A percentile compares a stretch with the other conserved stretches of the same genome.
Conservation (phyloP, 192 early-diverging fungal species). For the Backusella tuberculispora region DNA sequence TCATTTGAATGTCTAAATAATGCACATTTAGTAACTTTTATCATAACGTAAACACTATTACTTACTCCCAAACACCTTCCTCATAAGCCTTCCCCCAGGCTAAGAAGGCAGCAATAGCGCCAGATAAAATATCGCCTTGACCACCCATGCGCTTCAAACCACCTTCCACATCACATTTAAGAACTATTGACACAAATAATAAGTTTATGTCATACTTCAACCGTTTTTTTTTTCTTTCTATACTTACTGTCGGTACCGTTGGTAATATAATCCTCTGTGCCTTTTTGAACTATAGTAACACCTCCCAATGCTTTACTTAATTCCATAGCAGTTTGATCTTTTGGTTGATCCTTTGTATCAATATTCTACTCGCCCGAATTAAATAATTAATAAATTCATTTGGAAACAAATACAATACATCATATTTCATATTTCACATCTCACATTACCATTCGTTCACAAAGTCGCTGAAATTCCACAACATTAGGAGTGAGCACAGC, state of each 20-base stretch:
- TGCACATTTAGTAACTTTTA: conserved; percentile 1
- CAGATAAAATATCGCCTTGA: conserved; percentile 93
- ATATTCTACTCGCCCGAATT: conserved; percentile 22
- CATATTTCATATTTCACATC: background rate
- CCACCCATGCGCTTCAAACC: conserved; percentile 90
- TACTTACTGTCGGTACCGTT: conserved; percentile 53
- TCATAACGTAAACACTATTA: background rate
- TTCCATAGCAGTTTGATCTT: conserved; percentile 44
- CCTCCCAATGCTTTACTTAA: conserved; percentile 75
- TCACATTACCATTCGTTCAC: conserved; percentile 53
- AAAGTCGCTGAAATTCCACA: conserved; percentile 82
- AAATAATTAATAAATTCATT: background rate
- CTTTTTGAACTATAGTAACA: conserved; percentile 84
- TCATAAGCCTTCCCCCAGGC: conserved; percentile 81
- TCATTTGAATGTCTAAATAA: conserved; percentile 39
- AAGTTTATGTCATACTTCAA: background rate
- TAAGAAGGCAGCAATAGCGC: conserved; percentile 81
- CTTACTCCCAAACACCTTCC: conserved; percentile 60
- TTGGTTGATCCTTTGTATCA: conserved; percentile 31
- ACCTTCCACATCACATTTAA: conserved; percentile 66
- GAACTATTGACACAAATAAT: conserved; percentile 42
- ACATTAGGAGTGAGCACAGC: conserved; percentile 89
- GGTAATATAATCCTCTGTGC: conserved; percentile 72
- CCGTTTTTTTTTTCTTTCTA: conserved; percentile 43
- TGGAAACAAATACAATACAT: background rate